These are phyloP conservation scores for Ustilago xerochloae DNA, from an alignment of 1,284 basidiomycete species.

Conservation along the genomic window DNA sequence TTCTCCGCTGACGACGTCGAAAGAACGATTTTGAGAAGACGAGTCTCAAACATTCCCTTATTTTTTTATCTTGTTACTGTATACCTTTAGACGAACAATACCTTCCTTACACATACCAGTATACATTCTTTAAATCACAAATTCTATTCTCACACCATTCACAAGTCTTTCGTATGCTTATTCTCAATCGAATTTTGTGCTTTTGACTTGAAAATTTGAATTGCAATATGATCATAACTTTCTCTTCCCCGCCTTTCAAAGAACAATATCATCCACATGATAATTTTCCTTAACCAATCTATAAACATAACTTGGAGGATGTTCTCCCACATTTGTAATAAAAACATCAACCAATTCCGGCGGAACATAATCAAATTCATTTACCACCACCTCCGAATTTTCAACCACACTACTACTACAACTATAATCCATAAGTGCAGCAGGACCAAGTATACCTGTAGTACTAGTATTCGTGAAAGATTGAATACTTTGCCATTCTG, in stretches of 20 bases:
- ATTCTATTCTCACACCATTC: neutral
- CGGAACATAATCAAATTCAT: slow-evolving; percentile 92
- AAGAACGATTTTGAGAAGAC: slow-evolving; percentile 7
- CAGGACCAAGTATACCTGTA: slow-evolving; percentile 22
- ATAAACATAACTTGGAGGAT: slow-evolving; percentile 67
- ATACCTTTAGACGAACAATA: neutral
- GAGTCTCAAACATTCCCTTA: neutral
- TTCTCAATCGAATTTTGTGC: too few relatives aligned
- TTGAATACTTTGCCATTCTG: slow-evolving; percentile 81
- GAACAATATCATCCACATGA: slow-evolving; percentile 52
- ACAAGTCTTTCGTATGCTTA: too few relatives aligned
- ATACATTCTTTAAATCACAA: neutral
- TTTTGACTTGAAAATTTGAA: neutral
- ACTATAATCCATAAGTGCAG: slow-evolving; percentile 71
- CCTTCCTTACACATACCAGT: neutral
- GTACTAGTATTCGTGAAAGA: slow-evolving; percentile 10
- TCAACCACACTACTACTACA: slow-evolving; percentile 72
- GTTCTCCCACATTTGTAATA: slow-evolving; percentile 82
- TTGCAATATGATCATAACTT: neutral
- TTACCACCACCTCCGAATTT: slow-evolving; percentile 90
- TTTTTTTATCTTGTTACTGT: neutral
- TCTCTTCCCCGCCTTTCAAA: slow-evolving; percentile 6
- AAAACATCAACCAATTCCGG: slow-evolving; percentile 92
- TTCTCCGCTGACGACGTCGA: slow-evolving; percentile 7
- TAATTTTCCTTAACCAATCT: slow-evolving; percentile 67